Evolutionary conservation across 208 protist genomes (phyloP).

Genomic region (Porcisia hertigi): DNA sequence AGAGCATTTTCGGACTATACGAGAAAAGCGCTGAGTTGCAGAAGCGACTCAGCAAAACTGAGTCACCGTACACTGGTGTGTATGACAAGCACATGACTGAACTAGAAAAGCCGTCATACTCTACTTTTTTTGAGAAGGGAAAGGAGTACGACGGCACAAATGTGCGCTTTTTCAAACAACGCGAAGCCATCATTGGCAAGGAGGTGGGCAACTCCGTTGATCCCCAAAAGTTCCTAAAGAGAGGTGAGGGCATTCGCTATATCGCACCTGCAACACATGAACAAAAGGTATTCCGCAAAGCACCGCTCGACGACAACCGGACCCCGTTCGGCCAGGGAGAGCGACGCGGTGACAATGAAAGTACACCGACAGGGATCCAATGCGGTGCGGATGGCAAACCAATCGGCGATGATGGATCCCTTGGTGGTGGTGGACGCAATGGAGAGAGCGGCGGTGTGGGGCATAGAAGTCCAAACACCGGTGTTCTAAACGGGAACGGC

Average conservation of each 20-base stretch:
- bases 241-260: constrained; percentile 61
- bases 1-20: constrained; percentile 64
- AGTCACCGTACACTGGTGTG: constrained; percentile 55
- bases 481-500: background rate
- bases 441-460: background rate
- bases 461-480: background rate
- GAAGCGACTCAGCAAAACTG: constrained; percentile 17
- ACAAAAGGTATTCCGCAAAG: constrained; percentile 74
- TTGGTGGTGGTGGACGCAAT: background rate
- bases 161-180: constrained; percentile 79
- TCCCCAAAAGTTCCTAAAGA: constrained; percentile 74
- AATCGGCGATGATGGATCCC: background rate
- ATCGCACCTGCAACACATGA: constrained; percentile 62
- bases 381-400: constrained; percentile 6
- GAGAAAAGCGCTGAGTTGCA: constrained; percentile 21
- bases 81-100: constrained; percentile 74
- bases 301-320: constrained; percentile 36
- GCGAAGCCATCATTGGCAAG: constrained; percentile 77
- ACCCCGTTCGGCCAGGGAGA: background rate
- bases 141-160: constrained; percentile 88
- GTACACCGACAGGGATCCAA: background rate
- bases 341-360: background rate
- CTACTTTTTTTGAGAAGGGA: constrained; percentile 79
- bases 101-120: constrained; percentile 74
- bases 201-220: constrained; percentile 71